Percentiles rank a stretch among this genome's conserved stretches.
phyloP scores from a whole-genome alignment of 352 stramenopile species.

The Phytophthora colocasiae region DNA sequence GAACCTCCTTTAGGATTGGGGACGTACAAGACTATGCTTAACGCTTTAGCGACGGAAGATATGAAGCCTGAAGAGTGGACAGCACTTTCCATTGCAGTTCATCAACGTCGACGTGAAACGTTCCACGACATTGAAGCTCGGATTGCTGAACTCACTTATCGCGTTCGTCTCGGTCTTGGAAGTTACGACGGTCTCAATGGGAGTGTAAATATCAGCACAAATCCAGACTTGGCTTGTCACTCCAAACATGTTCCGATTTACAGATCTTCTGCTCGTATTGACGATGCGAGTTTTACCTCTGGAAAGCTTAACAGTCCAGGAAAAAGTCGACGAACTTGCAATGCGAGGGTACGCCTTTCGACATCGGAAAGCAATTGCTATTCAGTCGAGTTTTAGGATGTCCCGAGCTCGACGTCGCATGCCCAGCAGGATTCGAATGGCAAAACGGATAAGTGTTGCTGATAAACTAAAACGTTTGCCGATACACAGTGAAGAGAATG shows the following conservation, averaged over 20 bases:
- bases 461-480: constrained; percentile 11
- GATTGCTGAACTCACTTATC: constrained; percentile 69
- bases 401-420: constrained; percentile 48
- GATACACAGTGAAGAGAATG: not conserved
- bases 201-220: constrained; percentile 24
- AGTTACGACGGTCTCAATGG: constrained; percentile 47
- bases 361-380: constrained; percentile 62
- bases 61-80: constrained; percentile 37
- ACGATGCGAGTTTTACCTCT: constrained; percentile 71
- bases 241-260: constrained; percentile 78
- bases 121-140: constrained; percentile 81
- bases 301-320: constrained; percentile 76
- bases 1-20: constrained; percentile 66
- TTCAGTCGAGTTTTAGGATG: constrained; percentile 75
- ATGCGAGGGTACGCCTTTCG: constrained; percentile 75
- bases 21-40: constrained; percentile 43
- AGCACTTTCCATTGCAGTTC: constrained; percentile 38
- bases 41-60: constrained; percentile 44
- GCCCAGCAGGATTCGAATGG: constrained; percentile 20
- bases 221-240: constrained; percentile 40
- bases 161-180: constrained; percentile 66
- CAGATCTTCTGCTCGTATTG: constrained; percentile 74
- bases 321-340: constrained; percentile 85
- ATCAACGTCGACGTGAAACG: constrained; percentile 55
- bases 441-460: constrained; percentile 9